Base-by-base conservation (phyloP, 768 basidiomycete genomes). In the Pleurotus pulmonarius region DNA sequence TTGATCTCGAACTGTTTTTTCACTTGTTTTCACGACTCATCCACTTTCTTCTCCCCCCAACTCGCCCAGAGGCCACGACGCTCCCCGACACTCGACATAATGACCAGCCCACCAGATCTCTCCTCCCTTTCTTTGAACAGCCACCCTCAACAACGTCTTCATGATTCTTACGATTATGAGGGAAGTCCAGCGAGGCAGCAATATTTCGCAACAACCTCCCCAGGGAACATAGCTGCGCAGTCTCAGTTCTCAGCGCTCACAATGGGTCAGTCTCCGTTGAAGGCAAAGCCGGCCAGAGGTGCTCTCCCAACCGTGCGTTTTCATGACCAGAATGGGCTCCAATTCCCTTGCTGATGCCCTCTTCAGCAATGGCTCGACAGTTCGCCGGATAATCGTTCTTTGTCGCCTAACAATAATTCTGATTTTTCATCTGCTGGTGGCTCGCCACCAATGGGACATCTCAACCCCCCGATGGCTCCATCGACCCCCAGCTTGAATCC, bases 401-500 rank as follows among this genome's bases (percentile, higher is more conserved):
- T 92, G 59, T 93, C 91, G 12, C 91, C 92, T 41, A 83, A 90
- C 66, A 90, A 91, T 69, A 92, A 87, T 67, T 92, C 90, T 12
- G 91, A 94, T 73, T 85, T 94, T 71, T 93, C 92, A 53, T 92
- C 91, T 65, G 83, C 87, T 64, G 89, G 89, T 68, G 89, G 88
- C 59, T 92, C 92, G 37, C 90, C 90, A 45, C 88, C 90, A 61
- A 70, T 78, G 64, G 69, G 68, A 45, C 77, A 79, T 68, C 66
- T 77, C 49, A 72, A 67, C 59, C 70, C 81, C 41, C 69, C 80
- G 57, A 69, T 80, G 16, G 73, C 72, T 40, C 75, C 83, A n/a
- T 71, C 75, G 29, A 79, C 83, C 11, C 80, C 85, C 47, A 73
- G 71, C 57, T 77, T 73, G 67, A 80, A 73, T 58, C 64, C 69